Conservation (phyloP, 495 filamentous ascomycete species). For the Cryomyces minteri region DNA sequence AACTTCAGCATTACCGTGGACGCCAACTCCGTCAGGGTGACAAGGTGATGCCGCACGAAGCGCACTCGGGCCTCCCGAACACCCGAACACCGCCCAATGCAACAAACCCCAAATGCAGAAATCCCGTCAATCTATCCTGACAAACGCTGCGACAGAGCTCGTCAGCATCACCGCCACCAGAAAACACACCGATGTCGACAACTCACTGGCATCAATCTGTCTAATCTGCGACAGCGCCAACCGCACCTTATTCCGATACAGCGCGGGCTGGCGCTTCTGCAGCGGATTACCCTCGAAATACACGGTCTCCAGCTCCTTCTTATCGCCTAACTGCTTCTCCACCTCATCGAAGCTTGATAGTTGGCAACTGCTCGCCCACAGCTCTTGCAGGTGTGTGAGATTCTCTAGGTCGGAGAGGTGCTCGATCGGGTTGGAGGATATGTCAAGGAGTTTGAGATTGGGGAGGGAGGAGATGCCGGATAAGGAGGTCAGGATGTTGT, state of each 20-base stretch:
- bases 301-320: conserved; percentile 68
- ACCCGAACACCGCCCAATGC: too few species aligned
- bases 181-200: background rate
- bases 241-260: conserved; percentile 87
- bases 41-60: too few species aligned
- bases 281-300: conserved; percentile 96
- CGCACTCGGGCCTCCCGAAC: too few species aligned
- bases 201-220: conserved; percentile 97
- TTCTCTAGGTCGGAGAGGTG: conserved; percentile 53
- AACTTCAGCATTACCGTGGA: too few species aligned
- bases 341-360: conserved; percentile 66
- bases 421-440: conserved; percentile 74
- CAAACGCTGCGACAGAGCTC: too few species aligned
- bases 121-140: too few species aligned
- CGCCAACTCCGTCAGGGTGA: too few species aligned
- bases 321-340: conserved; percentile 59
- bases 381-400: conserved; percentile 58
- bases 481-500: conserved; percentile 74
- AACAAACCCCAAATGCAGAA: too few species aligned
- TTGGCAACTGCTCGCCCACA: conserved; percentile 89
- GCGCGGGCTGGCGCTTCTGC: conserved; percentile 48
- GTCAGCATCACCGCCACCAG: too few species aligned
- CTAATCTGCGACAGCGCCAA: conserved; percentile 70
- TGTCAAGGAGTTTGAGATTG: conserved; percentile 61
- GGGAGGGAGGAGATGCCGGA: conserved; percentile 51